phyloP scores from a whole-genome alignment of 768 basidiomycete species.

The Nevesoporus exiguus region DNA sequence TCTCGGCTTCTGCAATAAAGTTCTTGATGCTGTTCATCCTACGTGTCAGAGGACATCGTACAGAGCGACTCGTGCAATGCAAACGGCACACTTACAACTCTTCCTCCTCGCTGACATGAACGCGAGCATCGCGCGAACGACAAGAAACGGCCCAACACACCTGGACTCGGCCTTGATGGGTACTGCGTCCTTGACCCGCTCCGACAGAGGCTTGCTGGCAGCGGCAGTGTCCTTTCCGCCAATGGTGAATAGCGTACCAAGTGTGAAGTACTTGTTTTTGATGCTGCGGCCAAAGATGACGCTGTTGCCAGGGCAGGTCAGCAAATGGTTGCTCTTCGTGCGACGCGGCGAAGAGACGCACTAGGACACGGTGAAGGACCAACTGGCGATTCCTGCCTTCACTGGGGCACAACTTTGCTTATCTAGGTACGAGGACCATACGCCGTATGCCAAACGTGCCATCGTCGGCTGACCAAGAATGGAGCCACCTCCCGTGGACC shows the following conservation, averaged over 20 bases:
- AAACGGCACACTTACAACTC: conserved; percentile 60
- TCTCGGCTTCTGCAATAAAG: conserved; percentile 82
- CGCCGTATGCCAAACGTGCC: no score
- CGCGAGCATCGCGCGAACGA: conserved; percentile 4
- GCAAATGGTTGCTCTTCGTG: background rate
- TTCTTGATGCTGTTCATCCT: conserved; percentile 70
- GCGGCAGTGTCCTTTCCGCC: conserved; percentile 45
- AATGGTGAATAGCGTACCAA: conserved; percentile 62
- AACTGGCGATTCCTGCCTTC: no score
- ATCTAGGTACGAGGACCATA: no score
- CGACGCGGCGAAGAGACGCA: conserved; percentile 22
- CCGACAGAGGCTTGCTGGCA: conserved; percentile 40
- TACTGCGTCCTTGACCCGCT: conserved; percentile 62
- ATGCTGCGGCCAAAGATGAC: conserved; percentile 74
- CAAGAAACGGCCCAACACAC: conserved; percentile 42
- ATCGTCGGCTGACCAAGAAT: no score
- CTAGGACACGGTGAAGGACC: conserved; percentile 44
- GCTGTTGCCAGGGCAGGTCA: conserved; percentile 38
- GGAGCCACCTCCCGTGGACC: no score
- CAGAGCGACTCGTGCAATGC: conserved; percentile 14
- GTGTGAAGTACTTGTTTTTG: conserved; percentile 77
- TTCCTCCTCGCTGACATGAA: conserved; percentile 66
- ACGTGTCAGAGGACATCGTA: conserved; percentile 37
- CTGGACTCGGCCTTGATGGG: conserved; percentile 64
- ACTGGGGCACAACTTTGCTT: no score